Conservation (phyloP, 371 early-diverging fungal species). For the Apophysomyces ossiformis region DNA sequence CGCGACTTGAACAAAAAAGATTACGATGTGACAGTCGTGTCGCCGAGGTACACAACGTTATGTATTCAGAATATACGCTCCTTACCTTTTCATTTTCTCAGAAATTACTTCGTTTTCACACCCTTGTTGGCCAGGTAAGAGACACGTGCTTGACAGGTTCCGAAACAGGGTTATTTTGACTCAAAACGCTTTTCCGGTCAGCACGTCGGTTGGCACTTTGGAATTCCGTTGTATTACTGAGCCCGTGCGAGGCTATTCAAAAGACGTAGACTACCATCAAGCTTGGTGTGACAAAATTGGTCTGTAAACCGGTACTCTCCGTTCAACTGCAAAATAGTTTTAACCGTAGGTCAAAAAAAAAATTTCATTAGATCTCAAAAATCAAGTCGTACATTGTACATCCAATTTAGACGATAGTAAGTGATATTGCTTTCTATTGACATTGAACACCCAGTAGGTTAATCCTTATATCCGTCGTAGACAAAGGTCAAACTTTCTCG, state of each 20-base stretch:
- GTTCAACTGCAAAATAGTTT: background rate
- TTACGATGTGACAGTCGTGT: conserved; percentile 73
- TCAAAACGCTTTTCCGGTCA: conserved; percentile 16
- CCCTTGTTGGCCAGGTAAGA: conserved; percentile 70
- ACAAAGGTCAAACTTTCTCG: conserved; percentile 34
- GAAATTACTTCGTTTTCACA: conserved; percentile 84
- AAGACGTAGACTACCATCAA: conserved; percentile 65
- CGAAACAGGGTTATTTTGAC: background rate
- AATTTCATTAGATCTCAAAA: conserved; percentile 23
- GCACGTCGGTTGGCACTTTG: conserved; percentile 81
- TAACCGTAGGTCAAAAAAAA: background rate
- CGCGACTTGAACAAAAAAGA: conserved; percentile 59
- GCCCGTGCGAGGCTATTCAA: conserved; percentile 66
- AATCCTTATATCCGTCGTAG: conserved; percentile 8
- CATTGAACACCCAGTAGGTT: background rate
- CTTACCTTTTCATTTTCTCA: conserved; percentile 17
- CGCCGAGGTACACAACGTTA: conserved; percentile 53
- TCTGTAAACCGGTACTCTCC: conserved; percentile 6
- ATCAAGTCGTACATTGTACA: conserved; percentile 39
- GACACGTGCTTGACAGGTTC: background rate
- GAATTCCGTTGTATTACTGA: conserved; percentile 82
- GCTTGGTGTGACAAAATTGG: conserved; percentile 67
- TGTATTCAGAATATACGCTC: background rate
- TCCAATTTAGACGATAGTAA: conserved; percentile 39
- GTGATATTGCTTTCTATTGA: background rate